Base-by-base conservation (phyloP, 1,284 basidiomycete species). In the Pisolithus thermaeus region DNA sequence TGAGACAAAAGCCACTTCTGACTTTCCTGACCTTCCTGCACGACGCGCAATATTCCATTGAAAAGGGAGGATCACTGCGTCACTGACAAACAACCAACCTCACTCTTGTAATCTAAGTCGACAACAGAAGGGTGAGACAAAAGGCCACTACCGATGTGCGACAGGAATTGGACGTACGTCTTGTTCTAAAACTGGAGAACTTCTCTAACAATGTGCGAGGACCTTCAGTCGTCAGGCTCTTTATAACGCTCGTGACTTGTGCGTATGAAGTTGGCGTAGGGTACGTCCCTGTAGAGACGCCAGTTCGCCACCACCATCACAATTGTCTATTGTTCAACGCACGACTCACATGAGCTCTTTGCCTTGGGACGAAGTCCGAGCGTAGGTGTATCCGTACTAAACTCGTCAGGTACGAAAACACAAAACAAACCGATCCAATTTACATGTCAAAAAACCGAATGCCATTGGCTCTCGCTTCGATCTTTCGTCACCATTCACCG, bases 381-480 rank as follows among this genome's bases (percentile, higher is more conserved):
- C 49, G 81, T 73, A 59, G 72, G 79, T 23, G 87, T 79, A 46
- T 93, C 89, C 46, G 91, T 92, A 47, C 90, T 93, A 61, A 28
- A 49, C 58, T 61, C 48, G 53, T 60, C 53, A 59, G 59, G 7
- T n/a, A 38, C 9, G 5, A 27, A 18, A 2, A 1, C 27, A 18
- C 47, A 39, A 56, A 50, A 48, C 39, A 57, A 54, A 20, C 50
- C 52, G 16, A 46, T n/a, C 8, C 2, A 6, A 60, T 74, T 69
- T 68, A 94, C 91, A 95, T 80, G 69, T 95, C 92, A 72, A 94
- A 89, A 76, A 93, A 94, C 51, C 79, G 84, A 71, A 82, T 59
- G 55, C 87, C 86, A 58, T 77, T 76, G 40, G 83, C 83, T 70
- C 89, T 93, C 52, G 83, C 79, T 61, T 82, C 72, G 56, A 94